phyloP scores from a whole-genome alignment of 306 rosid species.

The Spatholobus suberectus region DNA sequence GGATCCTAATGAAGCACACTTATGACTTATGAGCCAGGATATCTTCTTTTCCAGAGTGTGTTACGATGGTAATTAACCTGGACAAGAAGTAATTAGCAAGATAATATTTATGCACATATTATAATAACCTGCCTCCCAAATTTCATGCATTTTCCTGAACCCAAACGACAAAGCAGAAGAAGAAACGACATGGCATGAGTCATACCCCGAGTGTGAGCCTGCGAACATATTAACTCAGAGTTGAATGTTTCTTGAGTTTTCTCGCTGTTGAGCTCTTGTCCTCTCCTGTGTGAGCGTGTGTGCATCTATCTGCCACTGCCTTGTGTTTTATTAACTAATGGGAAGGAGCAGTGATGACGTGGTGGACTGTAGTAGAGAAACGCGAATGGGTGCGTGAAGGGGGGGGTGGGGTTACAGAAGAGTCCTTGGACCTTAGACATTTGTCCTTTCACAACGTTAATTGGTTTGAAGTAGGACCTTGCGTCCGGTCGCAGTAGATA shows the following conservation, averaged over 20 bases:
- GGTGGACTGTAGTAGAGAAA: background rate
- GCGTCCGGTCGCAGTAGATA: slow-evolving; percentile 16
- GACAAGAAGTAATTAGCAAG: background rate
- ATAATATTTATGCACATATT: background rate
- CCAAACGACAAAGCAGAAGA: background rate
- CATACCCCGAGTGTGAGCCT: background rate
- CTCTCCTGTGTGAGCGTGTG: background rate
- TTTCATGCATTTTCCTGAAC: slow-evolving; percentile 29
- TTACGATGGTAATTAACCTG: background rate
- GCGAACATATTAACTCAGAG: background rate
- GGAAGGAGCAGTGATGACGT: background rate
- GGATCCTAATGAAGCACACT: background rate
- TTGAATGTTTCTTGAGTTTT: background rate
- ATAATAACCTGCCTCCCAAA: background rate
- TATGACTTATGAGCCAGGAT: background rate
- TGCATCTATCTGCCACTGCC: background rate
- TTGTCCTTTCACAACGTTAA: slow-evolving; percentile 28
- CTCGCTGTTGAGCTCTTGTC: background rate
- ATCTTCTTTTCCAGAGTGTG: background rate
- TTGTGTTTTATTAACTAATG: background rate
- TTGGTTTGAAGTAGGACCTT: slow-evolving; percentile 3
- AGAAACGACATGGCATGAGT: background rate
- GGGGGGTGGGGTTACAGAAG: no score
- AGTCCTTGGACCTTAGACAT: background rate
- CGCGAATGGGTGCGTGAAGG: background rate